Evolutionary conservation across 1,139 yeast genomes (phyloP).

Genomic region (Diutina rugosa): DNA sequence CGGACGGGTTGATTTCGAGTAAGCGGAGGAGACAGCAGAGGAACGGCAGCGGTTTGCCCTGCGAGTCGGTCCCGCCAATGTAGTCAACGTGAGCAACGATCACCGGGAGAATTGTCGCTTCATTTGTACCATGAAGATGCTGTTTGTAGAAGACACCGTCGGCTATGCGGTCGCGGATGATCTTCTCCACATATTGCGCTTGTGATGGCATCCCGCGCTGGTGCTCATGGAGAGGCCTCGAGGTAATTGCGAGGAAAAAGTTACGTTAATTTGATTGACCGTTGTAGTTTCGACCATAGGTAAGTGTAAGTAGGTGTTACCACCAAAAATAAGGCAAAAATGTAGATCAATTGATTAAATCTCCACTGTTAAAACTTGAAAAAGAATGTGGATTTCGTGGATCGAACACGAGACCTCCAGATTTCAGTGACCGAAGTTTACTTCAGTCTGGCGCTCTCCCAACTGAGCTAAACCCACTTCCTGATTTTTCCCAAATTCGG

Average conservation of each 20-base stretch:
- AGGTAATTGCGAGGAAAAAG: no score
- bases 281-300: no score
- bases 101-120: constrained; percentile 26
- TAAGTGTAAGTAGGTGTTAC: no score
- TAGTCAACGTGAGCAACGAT: constrained; percentile 25
- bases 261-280: no score
- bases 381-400: background rate
- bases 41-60: constrained; percentile 46
- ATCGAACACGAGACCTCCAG: constrained; percentile 1
- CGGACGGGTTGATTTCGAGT: constrained; percentile 48
- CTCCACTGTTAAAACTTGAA: background rate
- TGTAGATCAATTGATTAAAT: no score
- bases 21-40: constrained; percentile 51
- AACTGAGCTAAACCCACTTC: background rate
- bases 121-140: constrained; percentile 46
- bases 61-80: constrained; percentile 37
- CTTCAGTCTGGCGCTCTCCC: constrained; percentile 2
- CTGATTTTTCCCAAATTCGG: no score
- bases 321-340: no score
- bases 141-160: constrained; percentile 63
- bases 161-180: constrained; percentile 52
- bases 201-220: constrained; percentile 7
- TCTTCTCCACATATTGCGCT: constrained; percentile 49
- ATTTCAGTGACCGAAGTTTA: background rate
- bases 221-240: background rate